Evolutionary conservation across 306 rosid genomes (phyloP), one percentile per base, ranked within the genome.

Genomic region (Mucuna pruriens): DNA sequence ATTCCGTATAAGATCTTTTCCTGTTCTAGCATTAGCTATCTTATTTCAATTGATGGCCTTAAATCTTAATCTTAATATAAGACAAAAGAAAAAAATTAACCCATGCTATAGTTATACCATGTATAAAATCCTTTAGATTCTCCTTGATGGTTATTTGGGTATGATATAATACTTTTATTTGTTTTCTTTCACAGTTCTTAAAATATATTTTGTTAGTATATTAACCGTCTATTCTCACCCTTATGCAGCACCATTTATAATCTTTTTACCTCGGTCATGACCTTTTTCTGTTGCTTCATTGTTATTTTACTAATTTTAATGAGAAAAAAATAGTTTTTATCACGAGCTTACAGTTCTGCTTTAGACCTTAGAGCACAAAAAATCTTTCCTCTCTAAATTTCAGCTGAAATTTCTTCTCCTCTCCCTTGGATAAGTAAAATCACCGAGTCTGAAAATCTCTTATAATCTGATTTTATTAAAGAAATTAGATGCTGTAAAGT

Each of bases 71-170:
- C n/a, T n/a, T 13, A 76, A 44, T 12, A 39, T 31, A 65, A 74
- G 79, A 39, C 80, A 84, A 77, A 52, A 49, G 73, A 63, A 23
- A 4, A n/a, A 74, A 65, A 17, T 67, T 67, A 46, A 52, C 64
- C 20, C 63, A 11, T 84, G 78, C 44, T n/a, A n/a, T n/a, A n/a
- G n/a, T n/a, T 42, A 71, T 79, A 6, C 20, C 71, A 10, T 42
- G 16, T 29, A 57, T 29, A 29, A 22, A 67, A 34, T 38, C 80
- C 54, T 22, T 66, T 26, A 57, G 42, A 72, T 69, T 70, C 66
- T 62, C 44, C 69, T 48, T 61, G 74, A 82, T 36, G 73, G 42
- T 42, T 78, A 46, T 76, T 58, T 82, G 26, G 71, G 10, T 62
- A n/a, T 65, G 66, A 25, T 60, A 6, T 40, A 49, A 20, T 73